Base-by-base conservation (phyloP, 169 alveolate species). In the Plasmodium relictum region DNA sequence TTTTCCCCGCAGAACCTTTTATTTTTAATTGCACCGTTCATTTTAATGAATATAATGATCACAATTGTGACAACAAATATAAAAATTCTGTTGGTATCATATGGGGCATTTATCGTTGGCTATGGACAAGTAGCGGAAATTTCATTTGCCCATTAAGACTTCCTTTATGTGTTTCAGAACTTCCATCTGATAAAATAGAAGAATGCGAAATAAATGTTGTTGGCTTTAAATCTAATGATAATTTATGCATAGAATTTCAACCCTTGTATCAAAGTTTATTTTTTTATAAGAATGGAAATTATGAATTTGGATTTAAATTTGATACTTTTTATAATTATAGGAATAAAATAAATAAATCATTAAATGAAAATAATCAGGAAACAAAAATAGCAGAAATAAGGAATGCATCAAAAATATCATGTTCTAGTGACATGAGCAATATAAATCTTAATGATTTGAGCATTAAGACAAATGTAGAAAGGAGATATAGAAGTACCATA, bases 241-340 rank as follows among this genome's bases (percentile, higher is more conserved):
- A 26, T 42, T 92, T 96, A 18, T 78, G 95, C 16, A 63, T 96
- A 0, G 97, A 94, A 70, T 96, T 96, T 74, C 94, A 92, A 16
- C 98, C 98, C 4, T 91, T 90, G 9, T 90, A 74, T 12, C 96
- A 95, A 42, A 90, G 96, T 8, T 88, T 96, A 44, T 91, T 93
- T 22, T 96, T 96, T 91, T 89, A 91, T 50, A 88, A 89, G 70
- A 95, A 96, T 87, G 93, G 80, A 61, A 52, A 70, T 20, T 93
- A 90, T 56, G 73, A 86, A 71, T 94, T 96, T 88, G 96, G 94
- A 12, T 93, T 96, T 73, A 92, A 94, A 70, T 96, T 96, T 91
- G 94, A 94, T 12, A 59, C 91, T 37, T 95, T 96, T 85, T 96
- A 96, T 72, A 88, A 73, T 68, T 92, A 85, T n/a, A 62, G 88